phyloP scores from a whole-genome alignment of 306 rosid species.

The Lablab purpureus region DNA sequence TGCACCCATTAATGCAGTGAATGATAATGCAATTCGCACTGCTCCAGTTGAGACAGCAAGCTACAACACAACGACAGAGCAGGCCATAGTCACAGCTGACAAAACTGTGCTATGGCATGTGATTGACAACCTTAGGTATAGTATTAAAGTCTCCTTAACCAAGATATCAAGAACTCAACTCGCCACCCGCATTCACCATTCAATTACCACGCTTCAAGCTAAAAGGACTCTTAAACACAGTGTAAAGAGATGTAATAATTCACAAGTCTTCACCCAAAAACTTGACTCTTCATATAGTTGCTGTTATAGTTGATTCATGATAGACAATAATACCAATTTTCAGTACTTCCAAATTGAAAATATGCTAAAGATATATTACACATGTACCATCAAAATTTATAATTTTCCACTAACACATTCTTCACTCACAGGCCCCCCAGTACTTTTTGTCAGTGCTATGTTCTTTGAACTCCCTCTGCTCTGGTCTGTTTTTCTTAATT shows the following conservation, averaged over 20 bases:
- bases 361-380: no score
- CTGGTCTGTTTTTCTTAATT: no score
- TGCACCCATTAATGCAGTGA: neutral
- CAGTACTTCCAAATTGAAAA: no score
- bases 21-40: neutral
- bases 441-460: no score
- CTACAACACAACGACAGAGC: neutral
- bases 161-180: neutral
- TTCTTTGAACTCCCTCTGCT: no score
- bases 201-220: neutral
- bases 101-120: no score
- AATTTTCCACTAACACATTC: no score
- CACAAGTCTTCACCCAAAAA: neutral
- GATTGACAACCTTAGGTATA: neutral
- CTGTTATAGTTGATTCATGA: no score
- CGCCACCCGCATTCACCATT: neutral
- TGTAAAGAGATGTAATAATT: neutral
- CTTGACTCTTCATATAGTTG: no score
- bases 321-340: no score
- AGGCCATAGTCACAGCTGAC: neutral
- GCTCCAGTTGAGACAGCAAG: neutral
- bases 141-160: neutral
- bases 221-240: neutral
- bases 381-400: no score
- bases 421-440: no score